Base-by-base conservation (phyloP, 148 eudicot genomes). In the Camellia sinensis region DNA sequence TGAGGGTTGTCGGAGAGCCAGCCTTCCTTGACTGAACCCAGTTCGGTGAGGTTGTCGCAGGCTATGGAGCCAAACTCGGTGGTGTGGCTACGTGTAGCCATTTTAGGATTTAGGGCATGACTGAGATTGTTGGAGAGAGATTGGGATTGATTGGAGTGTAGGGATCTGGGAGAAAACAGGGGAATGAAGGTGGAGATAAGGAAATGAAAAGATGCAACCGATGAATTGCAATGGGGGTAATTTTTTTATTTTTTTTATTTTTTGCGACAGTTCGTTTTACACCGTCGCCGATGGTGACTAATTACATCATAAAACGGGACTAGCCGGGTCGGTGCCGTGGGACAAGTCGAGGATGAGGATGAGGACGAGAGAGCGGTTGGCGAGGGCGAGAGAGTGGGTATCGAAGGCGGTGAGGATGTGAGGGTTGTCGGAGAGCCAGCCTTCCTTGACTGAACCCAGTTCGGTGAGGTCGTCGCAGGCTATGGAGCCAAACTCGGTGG, bases 1-100 rank as follows among this genome's bases (percentile, higher is more conserved):
- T 85, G 84, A 15, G 91, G 93, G 86, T 85, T 88, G 0, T 88
- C 80, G 44, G 87, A 88, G 2, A 95, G 93, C 98, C 98, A 95
- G 52, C 89, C 87, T 74, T 93, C 92, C 76, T 80, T 89, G 3
- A 97, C 98, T 21, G 98, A 93, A 21, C 97, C 99, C 22, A 95
- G 66, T 18, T 89, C 95, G 61, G 78, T 73, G 5, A 95, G 89
- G 22, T 91, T 89, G 59, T 87, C 90, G 84, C 91, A 87, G 78
- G 97, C 89, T 62, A 95, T 89, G 84, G 79, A 81, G 1, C 88
- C 92, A 0, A 94, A 73, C 48, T 88, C 85, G 71, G 90, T 91
- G 53, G 91, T 87, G 88, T 92, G 92, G 73, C 10, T 82, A 65
- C 90, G 87, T 68, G 87, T 85, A 19, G 97, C 75, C 97, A 94